A percentile compares a stretch with the other conserved stretches of the same genome.
Conservation (phyloP, 495 filamentous ascomycete genomes). For the Glutinoglossum americanum region DNA sequence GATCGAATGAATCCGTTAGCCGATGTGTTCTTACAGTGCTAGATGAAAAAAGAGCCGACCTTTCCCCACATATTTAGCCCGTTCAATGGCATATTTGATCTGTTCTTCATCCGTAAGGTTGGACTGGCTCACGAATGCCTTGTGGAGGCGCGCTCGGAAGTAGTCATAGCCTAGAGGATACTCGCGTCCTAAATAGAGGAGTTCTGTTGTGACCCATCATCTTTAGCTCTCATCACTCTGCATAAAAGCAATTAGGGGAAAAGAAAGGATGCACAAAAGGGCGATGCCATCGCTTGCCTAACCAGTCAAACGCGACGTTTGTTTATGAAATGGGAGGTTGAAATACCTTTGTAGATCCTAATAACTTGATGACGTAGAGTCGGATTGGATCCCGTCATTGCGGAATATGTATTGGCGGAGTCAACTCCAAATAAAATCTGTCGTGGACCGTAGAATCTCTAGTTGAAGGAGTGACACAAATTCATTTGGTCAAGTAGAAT, state of each 20-base stretch:
- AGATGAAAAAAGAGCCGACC: slow-evolving; percentile 24
- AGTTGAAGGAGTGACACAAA: not conserved
- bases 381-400: not conserved
- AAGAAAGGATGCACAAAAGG: not conserved
- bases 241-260: not conserved
- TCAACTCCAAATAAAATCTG: not conserved
- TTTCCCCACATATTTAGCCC: slow-evolving; percentile 79
- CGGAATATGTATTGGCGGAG: not conserved
- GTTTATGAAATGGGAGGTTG: not conserved
- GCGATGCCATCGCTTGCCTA: not conserved
- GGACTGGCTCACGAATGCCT: slow-evolving; percentile 59
- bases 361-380: slow-evolving; percentile 65
- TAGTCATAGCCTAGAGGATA: slow-evolving; percentile 78
- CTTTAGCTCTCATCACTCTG: not conserved
- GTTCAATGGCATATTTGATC: slow-evolving; percentile 52
- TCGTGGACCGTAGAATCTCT: not conserved
- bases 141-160: slow-evolving; percentile 61
- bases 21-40: not conserved
- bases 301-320: not conserved
- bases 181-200: slow-evolving; percentile 62
- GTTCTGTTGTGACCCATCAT: slow-evolving; percentile 27
- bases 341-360: slow-evolving; percentile 69
- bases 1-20: not conserved
- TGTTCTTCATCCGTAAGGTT: slow-evolving; percentile 45
- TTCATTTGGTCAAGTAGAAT: not conserved